Evolutionary conservation across 73 alveolate species (phyloP).

Genomic region (Tetrahymena borealis): DNA sequence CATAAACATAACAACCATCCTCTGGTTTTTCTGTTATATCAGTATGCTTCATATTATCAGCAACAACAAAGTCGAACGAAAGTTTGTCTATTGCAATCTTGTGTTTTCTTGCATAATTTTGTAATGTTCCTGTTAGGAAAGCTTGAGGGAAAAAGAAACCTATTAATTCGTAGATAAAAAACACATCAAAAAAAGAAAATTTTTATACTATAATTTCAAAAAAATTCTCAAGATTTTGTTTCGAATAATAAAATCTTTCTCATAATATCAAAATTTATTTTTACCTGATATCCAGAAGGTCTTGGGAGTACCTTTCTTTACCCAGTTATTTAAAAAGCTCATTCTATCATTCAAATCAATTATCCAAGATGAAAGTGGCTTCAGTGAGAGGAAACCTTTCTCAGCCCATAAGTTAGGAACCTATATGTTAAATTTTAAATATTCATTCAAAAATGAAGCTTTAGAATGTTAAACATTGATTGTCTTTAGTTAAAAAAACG

Average conservation of each 20-base stretch:
- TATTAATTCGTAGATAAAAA: slow-evolving; percentile 53
- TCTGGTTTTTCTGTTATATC: slow-evolving; percentile 83
- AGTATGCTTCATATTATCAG: slow-evolving; percentile 77
- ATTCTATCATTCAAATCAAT: slow-evolving; percentile 86
- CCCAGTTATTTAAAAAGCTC: slow-evolving; percentile 71
- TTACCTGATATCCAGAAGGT: slow-evolving; percentile 96
- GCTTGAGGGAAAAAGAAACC: slow-evolving; percentile 98
- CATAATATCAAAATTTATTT: slow-evolving; percentile 29
- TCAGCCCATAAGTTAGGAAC: slow-evolving; percentile 96
- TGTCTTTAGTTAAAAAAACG: background rate
- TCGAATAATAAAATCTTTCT: background rate
- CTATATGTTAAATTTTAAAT: slow-evolving; percentile 89
- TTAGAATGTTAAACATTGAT: slow-evolving; percentile 46
- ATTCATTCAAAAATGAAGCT: slow-evolving; percentile 72
- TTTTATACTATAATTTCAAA: background rate
- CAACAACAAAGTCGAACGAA: slow-evolving; percentile 76
- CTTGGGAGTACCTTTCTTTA: slow-evolving; percentile 93
- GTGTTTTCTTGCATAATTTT: slow-evolving; percentile 99
- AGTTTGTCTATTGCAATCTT: slow-evolving; percentile 94
- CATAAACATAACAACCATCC: slow-evolving; percentile 94
- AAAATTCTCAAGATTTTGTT: too few relatives aligned
- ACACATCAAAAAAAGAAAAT: background rate
- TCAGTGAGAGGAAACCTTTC: slow-evolving; percentile 96
- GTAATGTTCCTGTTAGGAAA: slow-evolving; percentile 98
- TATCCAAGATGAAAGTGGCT: slow-evolving; percentile 98